Percentiles rank a stretch among this genome's conserved stretches.
Evolutionary conservation across 495 filamentous ascomycete species (phyloP).

Genomic region (Chaetomidium leptoderma): DNA sequence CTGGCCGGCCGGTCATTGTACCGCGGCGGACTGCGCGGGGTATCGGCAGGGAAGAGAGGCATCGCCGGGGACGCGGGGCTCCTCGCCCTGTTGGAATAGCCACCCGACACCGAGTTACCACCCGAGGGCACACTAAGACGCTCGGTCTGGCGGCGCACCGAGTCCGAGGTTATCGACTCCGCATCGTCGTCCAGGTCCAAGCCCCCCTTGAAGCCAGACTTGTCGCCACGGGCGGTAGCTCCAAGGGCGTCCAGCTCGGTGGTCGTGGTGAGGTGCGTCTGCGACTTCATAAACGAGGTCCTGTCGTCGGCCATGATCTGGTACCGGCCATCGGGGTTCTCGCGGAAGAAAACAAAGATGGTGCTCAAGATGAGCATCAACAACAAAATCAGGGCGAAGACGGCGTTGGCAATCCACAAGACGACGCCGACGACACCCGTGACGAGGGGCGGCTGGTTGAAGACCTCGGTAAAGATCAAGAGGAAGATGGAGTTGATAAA

Average conservation of each 20-base stretch:
- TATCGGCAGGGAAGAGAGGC: constrained; percentile 53
- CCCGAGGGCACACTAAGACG: constrained; percentile 27
- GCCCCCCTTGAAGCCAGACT: constrained; percentile 60
- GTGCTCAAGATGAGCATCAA: constrained; percentile 85
- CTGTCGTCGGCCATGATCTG: constrained; percentile 96
- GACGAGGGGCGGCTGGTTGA: constrained; percentile 83
- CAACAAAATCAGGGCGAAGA: constrained; percentile 77
- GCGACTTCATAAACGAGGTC: constrained; percentile 97
- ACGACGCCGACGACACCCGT: constrained; percentile 93
- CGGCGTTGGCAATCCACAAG: constrained; percentile 87
- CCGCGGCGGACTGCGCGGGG: constrained; percentile 21
- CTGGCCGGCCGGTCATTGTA: constrained; percentile 21
- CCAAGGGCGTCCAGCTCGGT: constrained; percentile 94
- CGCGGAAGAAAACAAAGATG: constrained; percentile 76
- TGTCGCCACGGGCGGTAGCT: constrained; percentile 89
- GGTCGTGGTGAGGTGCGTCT: constrained; percentile 71
- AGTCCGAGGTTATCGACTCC: constrained; percentile 55
- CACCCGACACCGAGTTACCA: constrained; percentile 1
- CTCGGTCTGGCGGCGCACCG: constrained; percentile 28
- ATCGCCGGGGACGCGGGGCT: constrained; percentile 63
- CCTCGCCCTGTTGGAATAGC: constrained; percentile 34
- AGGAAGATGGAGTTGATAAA: constrained; percentile 88
- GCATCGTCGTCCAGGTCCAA: constrained; percentile 77
- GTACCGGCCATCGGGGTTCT: constrained; percentile 94
- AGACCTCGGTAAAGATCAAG: constrained; percentile 76